Evolutionary conservation across 2,329 filamentous ascomycete species (phyloP), one percentile per base, ranked within the genome.

Genomic region (Xylaria sp.): DNA sequence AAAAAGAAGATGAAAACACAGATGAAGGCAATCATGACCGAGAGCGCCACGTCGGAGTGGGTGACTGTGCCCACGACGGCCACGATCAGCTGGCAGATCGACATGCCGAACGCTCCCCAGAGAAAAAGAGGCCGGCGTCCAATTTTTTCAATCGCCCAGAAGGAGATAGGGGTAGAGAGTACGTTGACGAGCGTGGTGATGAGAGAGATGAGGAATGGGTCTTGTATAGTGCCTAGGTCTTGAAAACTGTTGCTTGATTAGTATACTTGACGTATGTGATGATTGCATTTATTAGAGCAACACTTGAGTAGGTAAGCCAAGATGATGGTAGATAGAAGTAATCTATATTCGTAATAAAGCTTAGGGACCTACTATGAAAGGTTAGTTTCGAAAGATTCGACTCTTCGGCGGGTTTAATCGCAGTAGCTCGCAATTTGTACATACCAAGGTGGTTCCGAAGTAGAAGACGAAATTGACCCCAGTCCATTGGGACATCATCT

Each of bases 1-100:
- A 97, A 97, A 86, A 91, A 95, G 87, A 93, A 94, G 85, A 97
- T 94, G 86, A 94, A 96, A 84, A 97, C 90, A 83, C 90, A 91
- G 78, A 96, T 96, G 83, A 97, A 96, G 69, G 92, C 89, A 72
- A 97, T 93, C 85, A 94, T 90, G 58, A 91, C 88, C 73, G 87
- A 85, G 74, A 87, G 85, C 39, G 89, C 90, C 2, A 82, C 72
- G 0, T 81, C 75, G 56, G 85, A 77, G 25, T 74, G 78, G 68
- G 84, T 86, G 60, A 87, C 81, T 1, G 77, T 72, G 76, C 91
- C 91, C 46, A 92, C 80, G 75, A 96, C 93, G 76, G 89, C 94
- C 65, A 96, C 92, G 77, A 97, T 84, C 86, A 96, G 96, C 81
- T 97, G 91, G 84, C 92, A 94, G 76, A 94, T 78, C 36, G 95